A percentile compares a stretch with the other conserved stretches of the same genome.
phyloP scores from a whole-genome alignment of 2,329 filamentous ascomycete genomes.

The Nothopassalora personata region DNA sequence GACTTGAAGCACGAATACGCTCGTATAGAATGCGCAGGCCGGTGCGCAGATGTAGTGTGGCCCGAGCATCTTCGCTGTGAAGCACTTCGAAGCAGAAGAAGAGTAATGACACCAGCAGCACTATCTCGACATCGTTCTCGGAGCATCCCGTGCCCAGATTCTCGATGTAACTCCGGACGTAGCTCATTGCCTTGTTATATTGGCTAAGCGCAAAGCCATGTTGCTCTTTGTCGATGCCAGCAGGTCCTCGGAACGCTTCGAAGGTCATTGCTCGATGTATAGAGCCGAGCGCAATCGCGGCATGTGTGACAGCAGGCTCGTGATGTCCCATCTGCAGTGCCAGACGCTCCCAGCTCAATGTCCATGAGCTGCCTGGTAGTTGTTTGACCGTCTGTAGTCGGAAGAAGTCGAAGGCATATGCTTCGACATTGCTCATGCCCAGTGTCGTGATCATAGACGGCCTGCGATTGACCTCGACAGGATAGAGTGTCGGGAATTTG shows the following conservation, averaged over 20 bases:
- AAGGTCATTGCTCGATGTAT: constrained; percentile 13
- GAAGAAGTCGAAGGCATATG: constrained; percentile 20
- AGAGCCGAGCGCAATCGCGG: constrained; percentile 12
- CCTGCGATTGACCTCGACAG: constrained; percentile 1
- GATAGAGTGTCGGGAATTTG: constrained; percentile 6
- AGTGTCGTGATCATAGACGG: constrained; percentile 1
- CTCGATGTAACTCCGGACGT: constrained; percentile 12
- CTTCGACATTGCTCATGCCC: constrained; percentile 9
- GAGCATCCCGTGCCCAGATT: constrained; percentile 2
- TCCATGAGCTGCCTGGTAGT: constrained; percentile 17
- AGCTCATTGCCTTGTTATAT: constrained; percentile 15
- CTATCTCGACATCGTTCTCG: constrained; percentile 13
- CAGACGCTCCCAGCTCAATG: constrained; percentile 15
- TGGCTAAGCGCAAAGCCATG: constrained; percentile 13
- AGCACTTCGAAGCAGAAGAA: constrained; percentile 20
- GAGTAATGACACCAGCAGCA: constrained; percentile 13
- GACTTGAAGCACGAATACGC: not conserved
- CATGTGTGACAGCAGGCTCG: constrained; percentile 16
- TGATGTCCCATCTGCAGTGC: constrained; percentile 14
- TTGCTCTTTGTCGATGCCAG: constrained; percentile 9
- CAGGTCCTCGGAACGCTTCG: not conserved
- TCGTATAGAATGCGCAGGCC: constrained; percentile 16
- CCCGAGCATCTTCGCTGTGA: constrained; percentile 12
- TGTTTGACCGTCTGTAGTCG: constrained; percentile 14
- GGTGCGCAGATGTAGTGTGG: constrained; percentile 13